phyloP scores from a whole-genome alignment of 345 rosid species.

The Arabis hirsuta region DNA sequence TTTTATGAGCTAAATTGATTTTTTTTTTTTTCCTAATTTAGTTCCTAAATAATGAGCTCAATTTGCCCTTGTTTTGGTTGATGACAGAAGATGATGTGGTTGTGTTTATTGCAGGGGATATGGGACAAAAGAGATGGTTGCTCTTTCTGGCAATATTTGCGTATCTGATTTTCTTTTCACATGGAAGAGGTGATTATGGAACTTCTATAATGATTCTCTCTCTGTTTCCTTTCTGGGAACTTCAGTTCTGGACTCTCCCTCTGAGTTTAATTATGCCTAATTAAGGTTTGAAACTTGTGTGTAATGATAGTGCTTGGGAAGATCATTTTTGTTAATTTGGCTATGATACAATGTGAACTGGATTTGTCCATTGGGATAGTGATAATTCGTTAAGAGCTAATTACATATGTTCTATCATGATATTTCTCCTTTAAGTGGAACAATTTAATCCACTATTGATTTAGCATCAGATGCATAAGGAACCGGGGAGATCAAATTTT shows the following conservation, averaged over 20 bases:
- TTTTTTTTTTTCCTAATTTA: background rate
- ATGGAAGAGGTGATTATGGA: constrained; percentile 53
- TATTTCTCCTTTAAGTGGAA: background rate
- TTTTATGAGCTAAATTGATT: background rate
- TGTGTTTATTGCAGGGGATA: constrained; percentile 47
- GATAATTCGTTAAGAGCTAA: constrained; percentile 3
- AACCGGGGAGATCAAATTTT: constrained; percentile 1
- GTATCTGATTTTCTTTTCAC: constrained; percentile 44
- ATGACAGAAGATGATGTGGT: background rate
- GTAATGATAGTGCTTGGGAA: background rate
- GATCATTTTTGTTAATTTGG: background rate
- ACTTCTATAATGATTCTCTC: constrained; percentile 3
- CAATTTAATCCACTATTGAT: background rate
- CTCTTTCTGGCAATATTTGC: constrained; percentile 40
- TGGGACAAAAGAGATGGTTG: constrained; percentile 53
- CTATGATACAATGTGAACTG: constrained; percentile 1
- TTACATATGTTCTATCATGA: constrained; percentile 8
- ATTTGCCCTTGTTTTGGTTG: background rate
- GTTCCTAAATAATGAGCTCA: constrained; percentile 18
- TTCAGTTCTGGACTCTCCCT: background rate
- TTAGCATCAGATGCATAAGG: constrained; percentile 9
- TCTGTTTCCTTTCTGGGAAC: constrained; percentile 9
- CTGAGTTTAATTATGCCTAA: constrained; percentile 4
- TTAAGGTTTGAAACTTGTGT: background rate
- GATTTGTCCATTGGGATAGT: background rate